Percentiles rank a stretch among this genome's conserved stretches.
Conservation (phyloP, 2,329 filamentous ascomycete genomes). For the Xylariales sp. region DNA sequence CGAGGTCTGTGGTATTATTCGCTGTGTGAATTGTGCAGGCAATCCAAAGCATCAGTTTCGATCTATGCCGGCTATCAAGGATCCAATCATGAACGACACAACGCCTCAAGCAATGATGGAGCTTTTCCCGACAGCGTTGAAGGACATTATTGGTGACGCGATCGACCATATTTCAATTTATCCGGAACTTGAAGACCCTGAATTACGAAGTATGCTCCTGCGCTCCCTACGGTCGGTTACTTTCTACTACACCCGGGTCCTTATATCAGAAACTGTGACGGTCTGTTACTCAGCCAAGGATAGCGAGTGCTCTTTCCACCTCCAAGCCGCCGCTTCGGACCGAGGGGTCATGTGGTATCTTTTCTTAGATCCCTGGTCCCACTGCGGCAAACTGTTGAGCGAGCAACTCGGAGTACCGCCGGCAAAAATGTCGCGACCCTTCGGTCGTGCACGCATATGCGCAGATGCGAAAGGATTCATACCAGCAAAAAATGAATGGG, state of each 20-base stretch:
- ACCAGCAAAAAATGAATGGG: slow-evolving; percentile 29
- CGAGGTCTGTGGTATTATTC: slow-evolving; percentile 50
- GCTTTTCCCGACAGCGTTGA: slow-evolving; percentile 40
- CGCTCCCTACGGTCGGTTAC: slow-evolving; percentile 25
- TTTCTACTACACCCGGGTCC: slow-evolving; percentile 44
- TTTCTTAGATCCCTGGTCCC: slow-evolving; percentile 36
- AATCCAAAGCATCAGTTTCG: slow-evolving; percentile 52
- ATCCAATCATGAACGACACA: slow-evolving; percentile 40
- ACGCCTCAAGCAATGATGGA: slow-evolving; percentile 38
- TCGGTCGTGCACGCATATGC: slow-evolving; percentile 33
- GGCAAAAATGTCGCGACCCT: slow-evolving; percentile 31
- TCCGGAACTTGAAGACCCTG: not conserved
- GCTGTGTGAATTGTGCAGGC: slow-evolving; percentile 54
- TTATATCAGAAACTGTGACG: slow-evolving; percentile 45
- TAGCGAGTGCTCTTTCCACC: slow-evolving; percentile 33
- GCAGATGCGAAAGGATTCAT: slow-evolving; percentile 8
- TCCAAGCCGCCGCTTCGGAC: slow-evolving; percentile 42
- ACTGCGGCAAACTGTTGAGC: slow-evolving; percentile 19
- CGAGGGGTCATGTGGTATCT: slow-evolving; percentile 45
- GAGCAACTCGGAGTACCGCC: slow-evolving; percentile 13
- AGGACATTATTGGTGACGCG: slow-evolving; percentile 16
- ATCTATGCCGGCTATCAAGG: slow-evolving; percentile 32
- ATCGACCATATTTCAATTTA: slow-evolving; percentile 18
- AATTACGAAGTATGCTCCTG: slow-evolving; percentile 20
- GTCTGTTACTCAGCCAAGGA: slow-evolving; percentile 42